Percentiles rank a stretch among this genome's conserved stretches.
These are phyloP conservation scores for Lipomyces oligophaga DNA, from an alignment of 805 yeast species.

Conservation along the genomic window DNA sequence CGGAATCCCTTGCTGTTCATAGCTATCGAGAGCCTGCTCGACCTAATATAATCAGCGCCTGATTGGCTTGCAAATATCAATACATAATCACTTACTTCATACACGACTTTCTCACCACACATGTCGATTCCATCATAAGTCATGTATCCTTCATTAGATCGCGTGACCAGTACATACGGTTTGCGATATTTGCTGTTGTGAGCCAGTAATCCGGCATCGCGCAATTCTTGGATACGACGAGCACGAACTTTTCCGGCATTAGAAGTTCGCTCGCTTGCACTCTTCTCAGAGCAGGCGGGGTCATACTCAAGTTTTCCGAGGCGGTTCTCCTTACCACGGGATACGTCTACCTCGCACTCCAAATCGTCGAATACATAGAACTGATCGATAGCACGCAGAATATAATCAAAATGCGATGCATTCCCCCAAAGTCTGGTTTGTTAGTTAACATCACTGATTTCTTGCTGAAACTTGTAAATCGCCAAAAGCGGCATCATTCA, in stretches of 20 bases:
- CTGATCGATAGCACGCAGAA: slow-evolving; percentile 34
- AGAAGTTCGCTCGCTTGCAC: slow-evolving; percentile 16
- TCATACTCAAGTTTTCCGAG: not conserved
- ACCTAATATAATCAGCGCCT: not conserved
- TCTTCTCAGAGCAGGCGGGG: slow-evolving; percentile 3
- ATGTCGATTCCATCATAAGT: slow-evolving; percentile 87
- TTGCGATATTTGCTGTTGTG: slow-evolving; percentile 22
- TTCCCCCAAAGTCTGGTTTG: slow-evolving; percentile 70
- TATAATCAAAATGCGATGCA: slow-evolving; percentile 59
- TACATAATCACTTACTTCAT: slow-evolving; percentile 47
- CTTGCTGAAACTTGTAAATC: too few relatives aligned
- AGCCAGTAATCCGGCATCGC: slow-evolving; percentile 21
- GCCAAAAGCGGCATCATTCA: not conserved
- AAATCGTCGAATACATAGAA: slow-evolving; percentile 31
- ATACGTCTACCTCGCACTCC: slow-evolving; percentile 1
- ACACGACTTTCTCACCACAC: slow-evolving; percentile 71
- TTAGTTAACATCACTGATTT: not conserved
- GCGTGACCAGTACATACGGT: slow-evolving; percentile 42
- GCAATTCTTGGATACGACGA: slow-evolving; percentile 29
- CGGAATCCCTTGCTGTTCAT: slow-evolving; percentile 26
- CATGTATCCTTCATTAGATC: slow-evolving; percentile 64
- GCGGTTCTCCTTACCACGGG: slow-evolving; percentile 32
- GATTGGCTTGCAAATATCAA: not conserved
- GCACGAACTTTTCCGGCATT: slow-evolving; percentile 26
- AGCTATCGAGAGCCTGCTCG: slow-evolving; percentile 29